Evolutionary conservation across 2,329 filamentous ascomycete genomes (phyloP).

Genomic region (Beauveria australis): DNA sequence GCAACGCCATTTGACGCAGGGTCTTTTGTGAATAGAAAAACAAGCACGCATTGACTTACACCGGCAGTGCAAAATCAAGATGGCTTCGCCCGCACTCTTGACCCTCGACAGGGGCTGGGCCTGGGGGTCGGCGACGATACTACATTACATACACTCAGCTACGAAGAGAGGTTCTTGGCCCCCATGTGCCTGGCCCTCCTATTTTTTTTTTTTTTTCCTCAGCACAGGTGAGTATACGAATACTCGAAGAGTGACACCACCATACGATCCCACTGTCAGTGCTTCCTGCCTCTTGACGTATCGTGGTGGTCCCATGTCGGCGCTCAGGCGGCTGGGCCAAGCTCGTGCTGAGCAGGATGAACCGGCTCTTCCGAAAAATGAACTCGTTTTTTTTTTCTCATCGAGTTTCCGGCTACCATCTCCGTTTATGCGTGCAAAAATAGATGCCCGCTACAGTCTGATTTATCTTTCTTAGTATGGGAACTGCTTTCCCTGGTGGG

Average conservation of each 20-base stretch:
- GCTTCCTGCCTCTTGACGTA: background rate
- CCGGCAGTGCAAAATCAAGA: background rate
- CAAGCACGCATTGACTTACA: background rate
- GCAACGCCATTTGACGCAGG: background rate
- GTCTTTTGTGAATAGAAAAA: background rate
- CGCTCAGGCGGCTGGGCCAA: background rate
- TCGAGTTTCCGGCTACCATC: background rate
- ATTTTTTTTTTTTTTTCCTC: too few species aligned
- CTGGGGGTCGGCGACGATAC: too few species aligned
- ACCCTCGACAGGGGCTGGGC: background rate
- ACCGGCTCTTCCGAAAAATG: background rate
- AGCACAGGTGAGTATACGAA: too few species aligned
- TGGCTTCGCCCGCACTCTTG: background rate
- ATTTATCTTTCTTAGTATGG: background rate
- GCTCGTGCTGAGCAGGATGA: background rate
- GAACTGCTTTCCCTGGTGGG: background rate
- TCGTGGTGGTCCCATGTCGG: background rate
- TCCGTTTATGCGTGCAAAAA: background rate
- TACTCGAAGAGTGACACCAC: too few species aligned
- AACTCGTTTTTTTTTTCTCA: background rate
- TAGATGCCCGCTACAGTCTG: background rate
- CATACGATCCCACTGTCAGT: background rate
- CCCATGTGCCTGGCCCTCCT: too few species aligned
- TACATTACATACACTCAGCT: too few species aligned
- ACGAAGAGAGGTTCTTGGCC: too few species aligned